Conservation (phyloP, 2,329 filamentous ascomycete genomes). For the Pyricularia pennisetigena region DNA sequence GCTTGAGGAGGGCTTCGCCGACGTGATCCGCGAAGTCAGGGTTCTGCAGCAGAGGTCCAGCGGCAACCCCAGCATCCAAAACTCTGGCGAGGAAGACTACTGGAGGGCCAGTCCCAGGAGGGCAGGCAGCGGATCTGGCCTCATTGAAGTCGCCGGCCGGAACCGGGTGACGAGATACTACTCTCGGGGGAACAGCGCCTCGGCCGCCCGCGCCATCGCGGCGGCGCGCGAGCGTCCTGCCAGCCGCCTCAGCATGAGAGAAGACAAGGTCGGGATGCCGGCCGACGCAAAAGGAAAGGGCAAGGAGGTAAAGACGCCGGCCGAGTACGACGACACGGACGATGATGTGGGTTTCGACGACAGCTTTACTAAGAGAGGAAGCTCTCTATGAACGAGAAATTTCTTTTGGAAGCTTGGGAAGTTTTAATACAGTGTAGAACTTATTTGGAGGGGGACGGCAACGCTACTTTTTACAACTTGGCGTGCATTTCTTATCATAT, state of each 20-base stretch:
- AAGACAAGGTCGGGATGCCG: slow-evolving; percentile 9
- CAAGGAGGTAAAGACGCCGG: slow-evolving; percentile 30
- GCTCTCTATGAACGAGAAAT: slow-evolving; percentile 26
- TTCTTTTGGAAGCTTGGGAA: neutral
- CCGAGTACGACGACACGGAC: slow-evolving; percentile 12
- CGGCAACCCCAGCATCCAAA: slow-evolving; percentile 35
- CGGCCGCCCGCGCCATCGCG: neutral
- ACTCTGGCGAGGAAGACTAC: slow-evolving; percentile 34
- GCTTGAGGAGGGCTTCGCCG: slow-evolving; percentile 80
- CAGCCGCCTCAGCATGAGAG: slow-evolving; percentile 28
- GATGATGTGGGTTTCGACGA: slow-evolving; percentile 21
- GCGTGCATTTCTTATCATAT: neutral
- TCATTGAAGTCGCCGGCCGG: slow-evolving; percentile 23
- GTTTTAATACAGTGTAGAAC: neutral
- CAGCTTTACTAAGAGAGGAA: slow-evolving; percentile 23
- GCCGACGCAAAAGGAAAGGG: slow-evolving; percentile 35
- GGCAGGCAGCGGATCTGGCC: slow-evolving; percentile 9
- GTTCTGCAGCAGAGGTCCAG: slow-evolving; percentile 38
- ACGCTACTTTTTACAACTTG: neutral
- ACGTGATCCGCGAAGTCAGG: slow-evolving; percentile 75
- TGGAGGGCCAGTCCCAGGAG: slow-evolving; percentile 7
- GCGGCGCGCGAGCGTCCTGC: slow-evolving; percentile 13
- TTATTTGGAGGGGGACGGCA: neutral
- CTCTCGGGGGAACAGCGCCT: slow-evolving; percentile 1
- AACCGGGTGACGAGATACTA: slow-evolving; percentile 7